Percentiles rank a stretch among this genome's conserved stretches.
These are phyloP conservation scores for Penicillium bovifimosum DNA, from an alignment of 495 filamentous ascomycete species.

Conservation along the genomic window DNA sequence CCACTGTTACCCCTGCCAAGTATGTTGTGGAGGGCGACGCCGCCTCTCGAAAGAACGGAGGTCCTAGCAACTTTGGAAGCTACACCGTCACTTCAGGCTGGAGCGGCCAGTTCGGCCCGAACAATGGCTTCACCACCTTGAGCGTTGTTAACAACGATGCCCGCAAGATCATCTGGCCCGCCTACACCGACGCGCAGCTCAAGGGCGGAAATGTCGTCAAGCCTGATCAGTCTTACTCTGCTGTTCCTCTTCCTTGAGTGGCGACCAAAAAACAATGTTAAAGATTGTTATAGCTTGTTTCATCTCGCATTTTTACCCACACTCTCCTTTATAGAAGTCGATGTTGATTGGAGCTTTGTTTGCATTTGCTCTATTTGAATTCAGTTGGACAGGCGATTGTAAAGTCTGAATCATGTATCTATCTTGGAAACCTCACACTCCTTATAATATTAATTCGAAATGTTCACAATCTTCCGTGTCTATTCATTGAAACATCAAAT, in stretches of 20 bases:
- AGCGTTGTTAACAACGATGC: conserved; percentile 33
- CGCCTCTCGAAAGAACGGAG: conserved; percentile 38
- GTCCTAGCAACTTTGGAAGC: conserved; percentile 37
- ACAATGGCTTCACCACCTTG: conserved; percentile 50
- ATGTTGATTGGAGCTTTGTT: not conserved
- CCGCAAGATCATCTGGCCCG: conserved; percentile 43
- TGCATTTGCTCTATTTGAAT: not conserved
- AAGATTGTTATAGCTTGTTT: not conserved
- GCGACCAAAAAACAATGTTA: not conserved
- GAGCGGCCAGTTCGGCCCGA: conserved; percentile 51
- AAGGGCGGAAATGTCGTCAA: conserved; percentile 40
- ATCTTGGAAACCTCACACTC: not conserved
- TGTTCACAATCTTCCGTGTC: too few relatives aligned
- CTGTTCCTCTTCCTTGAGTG: conserved; percentile 30
- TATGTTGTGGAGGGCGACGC: conserved; percentile 38
- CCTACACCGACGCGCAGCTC: conserved; percentile 44
- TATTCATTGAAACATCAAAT: too few relatives aligned
- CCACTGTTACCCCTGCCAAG: conserved; percentile 25
- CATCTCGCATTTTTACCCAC: not conserved
- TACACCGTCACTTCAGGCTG: conserved; percentile 50
- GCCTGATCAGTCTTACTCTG: conserved; percentile 51
- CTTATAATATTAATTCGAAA: not conserved
- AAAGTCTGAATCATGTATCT: not conserved
- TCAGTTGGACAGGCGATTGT: not conserved
- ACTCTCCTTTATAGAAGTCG: not conserved